Evolutionary conservation across 2,329 filamentous ascomycete species (phyloP), one percentile per base, ranked within the genome.

Genomic region (Phoma sp.): DNA sequence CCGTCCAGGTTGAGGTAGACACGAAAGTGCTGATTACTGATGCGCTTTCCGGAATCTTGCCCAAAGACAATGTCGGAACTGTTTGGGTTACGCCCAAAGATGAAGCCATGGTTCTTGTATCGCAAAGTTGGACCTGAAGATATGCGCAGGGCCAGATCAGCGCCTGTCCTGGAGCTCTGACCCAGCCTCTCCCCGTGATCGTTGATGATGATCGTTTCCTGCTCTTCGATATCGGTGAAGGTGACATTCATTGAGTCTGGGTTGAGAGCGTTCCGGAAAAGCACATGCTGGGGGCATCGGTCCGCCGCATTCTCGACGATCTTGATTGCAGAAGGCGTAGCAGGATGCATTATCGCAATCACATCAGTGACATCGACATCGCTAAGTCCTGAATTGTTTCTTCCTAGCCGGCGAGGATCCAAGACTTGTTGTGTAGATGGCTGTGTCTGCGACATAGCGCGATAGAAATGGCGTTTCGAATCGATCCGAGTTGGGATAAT

Each of bases 1-100:
- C 89, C 91, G 59, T 90, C 86, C n/a, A 86, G 80, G 66, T 96
- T 99, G 65, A 96, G 82, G 69, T 89, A 96, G 58, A 99, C 96
- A 47, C 91, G 88, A 72, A 98, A 99, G 72, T 99, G 95, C n/a
- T 89, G 83, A 70, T 98, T 97, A 79, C 93, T 98, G 55, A 99
- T 83, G 38, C 90, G 84, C 71, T 85, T 89, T 47, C 84, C 79
- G 0, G 84, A 83, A 61, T 93, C 89, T 39, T 69, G 81, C 32
- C 78, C 74, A 42, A 91, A 85, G 53, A 87, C 76, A 46, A 90
- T 80, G 67, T 99, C 95, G 74, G 90, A 95, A 30, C 84, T 82
- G 40, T 73, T 65, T 0, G 75, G 64, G 67, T 95, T 93, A 50
- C 95, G 87, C 27, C 95, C 95, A 74, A 99, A 98, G 38, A 86